A percentile compares a stretch with the other conserved stretches of the same genome.
phyloP scores from a whole-genome alignment of 768 basidiomycete genomes.

The Suillus plorans region DNA sequence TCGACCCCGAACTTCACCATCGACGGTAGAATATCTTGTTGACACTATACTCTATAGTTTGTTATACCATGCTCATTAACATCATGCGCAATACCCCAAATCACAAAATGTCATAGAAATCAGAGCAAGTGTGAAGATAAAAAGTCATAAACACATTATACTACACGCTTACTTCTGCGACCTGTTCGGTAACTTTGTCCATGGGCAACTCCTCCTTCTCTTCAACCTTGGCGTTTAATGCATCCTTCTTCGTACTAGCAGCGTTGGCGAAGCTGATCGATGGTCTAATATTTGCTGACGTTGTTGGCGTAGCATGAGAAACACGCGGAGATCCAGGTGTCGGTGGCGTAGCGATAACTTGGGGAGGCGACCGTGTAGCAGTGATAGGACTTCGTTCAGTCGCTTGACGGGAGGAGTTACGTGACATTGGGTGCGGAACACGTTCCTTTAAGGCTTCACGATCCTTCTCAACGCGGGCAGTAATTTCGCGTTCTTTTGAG shows the following conservation, averaged over 20 bases:
- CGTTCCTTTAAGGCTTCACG: slow-evolving; percentile 43
- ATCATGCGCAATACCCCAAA: slow-evolving; percentile 7
- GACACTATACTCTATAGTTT: not conserved
- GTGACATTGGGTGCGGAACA: slow-evolving; percentile 41
- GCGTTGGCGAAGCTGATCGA: slow-evolving; percentile 82
- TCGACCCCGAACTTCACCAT: slow-evolving; percentile 54
- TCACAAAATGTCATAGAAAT: slow-evolving; percentile 10
- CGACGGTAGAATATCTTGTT: slow-evolving; percentile 16
- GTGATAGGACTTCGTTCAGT: slow-evolving; percentile 42
- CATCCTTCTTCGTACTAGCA: slow-evolving; percentile 42
- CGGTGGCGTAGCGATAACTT: slow-evolving; percentile 10
- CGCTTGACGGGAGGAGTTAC: slow-evolving; percentile 47
- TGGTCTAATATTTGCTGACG: slow-evolving; percentile 60
- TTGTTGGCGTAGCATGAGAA: slow-evolving; percentile 30
- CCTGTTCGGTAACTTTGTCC: slow-evolving; percentile 18
- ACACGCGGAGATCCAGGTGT: slow-evolving; percentile 20
- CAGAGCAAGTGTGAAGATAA: slow-evolving; percentile 15
- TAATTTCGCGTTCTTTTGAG: slow-evolving; percentile 70
- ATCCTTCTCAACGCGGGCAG: slow-evolving; percentile 69
- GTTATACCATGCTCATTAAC: not conserved
- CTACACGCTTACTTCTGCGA: slow-evolving; percentile 18
- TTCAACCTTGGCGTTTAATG: slow-evolving; percentile 14
- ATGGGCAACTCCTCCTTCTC: slow-evolving; percentile 12
- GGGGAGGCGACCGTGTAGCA: slow-evolving; percentile 33
- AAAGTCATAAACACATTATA: slow-evolving; percentile 11